Base-by-base conservation (phyloP, 768 basidiomycete species). In the Pisolithus albus region DNA sequence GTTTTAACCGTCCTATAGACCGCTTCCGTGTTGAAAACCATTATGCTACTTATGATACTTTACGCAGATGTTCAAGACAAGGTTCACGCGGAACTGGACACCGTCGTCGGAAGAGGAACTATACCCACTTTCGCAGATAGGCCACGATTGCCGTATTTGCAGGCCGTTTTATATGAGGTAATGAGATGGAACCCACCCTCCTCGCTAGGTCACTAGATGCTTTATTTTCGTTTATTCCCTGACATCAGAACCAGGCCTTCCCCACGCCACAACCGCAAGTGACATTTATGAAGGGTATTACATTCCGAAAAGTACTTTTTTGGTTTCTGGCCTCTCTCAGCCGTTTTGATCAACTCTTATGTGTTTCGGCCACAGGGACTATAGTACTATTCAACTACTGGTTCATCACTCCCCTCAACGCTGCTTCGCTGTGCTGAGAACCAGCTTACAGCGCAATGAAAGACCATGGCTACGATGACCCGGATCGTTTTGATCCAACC, bases 211-310 rank as follows among this genome's bases (percentile, higher is more conserved):
- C 24, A 23, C 36, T 34, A 19, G 16, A 26, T 23, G 23, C 30
- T 11, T 15, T 19, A 4, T 7, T 13, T 13, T 40, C 18, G 23
- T 24, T 13, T 18, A 21, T n/a, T 7, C 8, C 11, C n/a, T 52
- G 16, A 44, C n/a, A 15, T 23, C 18, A 10, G 6, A 18, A 28
- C 47, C 9, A 21, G 51, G 34, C 9, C 28, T 36, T 16, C 19
- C 21, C 8, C 34, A 41, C 36, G 24, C 32, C 26, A 53, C 56
- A 1, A 56, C 39, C 13, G 18, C 54, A 24, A 45, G 53, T 38
- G 61, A 63, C 18, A 41, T 59, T 6, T 61, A 63, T 37, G 40
- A 49, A 7, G 56, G 59, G 37, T 59, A 59, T 36, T 52, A 47
- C 16, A 61, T 64, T 34, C 59, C 60, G 5, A 58, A 61, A 47